A percentile compares a stretch with the other conserved stretches of the same genome.
Evolutionary conservation across 441 rosid genomes (phyloP).

Genomic region (Dalechampia spathulata): DNA sequence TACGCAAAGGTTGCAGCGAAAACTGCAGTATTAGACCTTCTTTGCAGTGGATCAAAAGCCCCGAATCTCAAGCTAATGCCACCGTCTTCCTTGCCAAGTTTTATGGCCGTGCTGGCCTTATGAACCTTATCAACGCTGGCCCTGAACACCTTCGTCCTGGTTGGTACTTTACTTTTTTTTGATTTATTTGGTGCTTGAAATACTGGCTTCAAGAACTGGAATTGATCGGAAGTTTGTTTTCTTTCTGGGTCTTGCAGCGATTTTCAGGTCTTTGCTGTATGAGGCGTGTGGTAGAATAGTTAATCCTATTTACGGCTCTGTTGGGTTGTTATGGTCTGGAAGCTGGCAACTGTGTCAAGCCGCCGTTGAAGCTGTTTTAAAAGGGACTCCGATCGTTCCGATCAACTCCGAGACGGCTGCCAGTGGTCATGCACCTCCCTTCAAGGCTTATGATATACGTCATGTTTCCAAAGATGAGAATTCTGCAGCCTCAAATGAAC

Average conservation of each 20-base stretch:
- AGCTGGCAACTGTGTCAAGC: conserved; percentile 53
- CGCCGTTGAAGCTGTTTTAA: conserved; percentile 44
- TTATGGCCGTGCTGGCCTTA: conserved; percentile 62
- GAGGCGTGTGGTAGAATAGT: conserved; percentile 63
- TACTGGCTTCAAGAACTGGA: neutral
- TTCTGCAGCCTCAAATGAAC: conserved; percentile 38
- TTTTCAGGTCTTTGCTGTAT: conserved; percentile 48
- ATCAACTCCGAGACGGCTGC: conserved; percentile 56
- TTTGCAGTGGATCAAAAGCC: conserved; percentile 45
- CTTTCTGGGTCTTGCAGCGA: conserved; percentile 23
- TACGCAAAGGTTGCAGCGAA: conserved; percentile 53
- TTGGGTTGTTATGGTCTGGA: conserved; percentile 51
- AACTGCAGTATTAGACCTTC: conserved; percentile 48
- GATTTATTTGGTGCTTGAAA: neutral
- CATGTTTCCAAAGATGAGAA: conserved; percentile 72
- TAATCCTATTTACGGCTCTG: conserved; percentile 52
- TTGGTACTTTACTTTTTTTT: conserved; percentile 2
- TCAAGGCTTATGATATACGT: conserved; percentile 70
- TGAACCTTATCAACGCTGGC: conserved; percentile 52
- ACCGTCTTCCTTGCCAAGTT: conserved; percentile 62
- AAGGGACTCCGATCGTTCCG: conserved; percentile 34
- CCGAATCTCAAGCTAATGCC: conserved; percentile 55
- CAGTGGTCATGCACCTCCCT: conserved; percentile 54
- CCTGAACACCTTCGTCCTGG: conserved; percentile 47
- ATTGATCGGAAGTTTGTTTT: neutral